Evolutionary conservation across 345 rosid species (phyloP).

Genomic region (Odontarrhena argentea): DNA sequence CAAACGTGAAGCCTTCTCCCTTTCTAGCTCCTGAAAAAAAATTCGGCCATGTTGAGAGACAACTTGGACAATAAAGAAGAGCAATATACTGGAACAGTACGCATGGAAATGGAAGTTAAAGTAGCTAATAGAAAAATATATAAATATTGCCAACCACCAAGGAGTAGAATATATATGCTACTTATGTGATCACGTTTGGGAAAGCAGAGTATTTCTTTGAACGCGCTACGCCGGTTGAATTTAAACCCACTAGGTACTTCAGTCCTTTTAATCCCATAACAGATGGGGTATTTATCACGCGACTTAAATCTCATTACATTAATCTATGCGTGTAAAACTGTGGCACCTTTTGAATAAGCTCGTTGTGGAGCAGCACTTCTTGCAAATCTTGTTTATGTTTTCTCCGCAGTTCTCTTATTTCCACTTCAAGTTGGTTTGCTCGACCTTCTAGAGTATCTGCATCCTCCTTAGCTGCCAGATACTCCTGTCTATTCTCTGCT

Average conservation of each 20-base stretch:
- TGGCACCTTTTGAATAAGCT: slow-evolving; percentile 82
- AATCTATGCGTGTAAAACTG: slow-evolving; percentile 3
- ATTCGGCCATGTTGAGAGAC: slow-evolving; percentile 13
- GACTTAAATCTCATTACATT: background rate
- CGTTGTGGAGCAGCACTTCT: slow-evolving; percentile 71
- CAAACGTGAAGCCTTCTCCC: slow-evolving; percentile 80
- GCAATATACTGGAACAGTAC: slow-evolving; percentile 17
- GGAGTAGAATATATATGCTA: slow-evolving; percentile 17
- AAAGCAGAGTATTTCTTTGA: slow-evolving; percentile 6
- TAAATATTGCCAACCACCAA: background rate
- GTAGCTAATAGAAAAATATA: slow-evolving; percentile 1
- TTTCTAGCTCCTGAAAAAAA: slow-evolving; percentile 74
- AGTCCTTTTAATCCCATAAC: background rate
- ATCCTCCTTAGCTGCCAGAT: slow-evolving; percentile 95
- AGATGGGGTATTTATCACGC: slow-evolving; percentile 7
- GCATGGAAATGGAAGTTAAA: slow-evolving; percentile 25
- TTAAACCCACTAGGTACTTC: slow-evolving; percentile 6
- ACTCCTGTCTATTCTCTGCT: slow-evolving; percentile 95
- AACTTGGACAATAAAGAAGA: background rate
- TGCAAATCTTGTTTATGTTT: slow-evolving; percentile 93
- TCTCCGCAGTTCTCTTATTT: slow-evolving; percentile 74
- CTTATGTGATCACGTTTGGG: slow-evolving; percentile 22
- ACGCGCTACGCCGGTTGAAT: slow-evolving; percentile 14
- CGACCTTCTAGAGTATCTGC: slow-evolving; percentile 95
- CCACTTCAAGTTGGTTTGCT: slow-evolving; percentile 82